Evolutionary conservation across 116 monocot genomes (phyloP), one percentile per base, ranked within the genome.

Genomic region (Posidonia oceanica): DNA sequence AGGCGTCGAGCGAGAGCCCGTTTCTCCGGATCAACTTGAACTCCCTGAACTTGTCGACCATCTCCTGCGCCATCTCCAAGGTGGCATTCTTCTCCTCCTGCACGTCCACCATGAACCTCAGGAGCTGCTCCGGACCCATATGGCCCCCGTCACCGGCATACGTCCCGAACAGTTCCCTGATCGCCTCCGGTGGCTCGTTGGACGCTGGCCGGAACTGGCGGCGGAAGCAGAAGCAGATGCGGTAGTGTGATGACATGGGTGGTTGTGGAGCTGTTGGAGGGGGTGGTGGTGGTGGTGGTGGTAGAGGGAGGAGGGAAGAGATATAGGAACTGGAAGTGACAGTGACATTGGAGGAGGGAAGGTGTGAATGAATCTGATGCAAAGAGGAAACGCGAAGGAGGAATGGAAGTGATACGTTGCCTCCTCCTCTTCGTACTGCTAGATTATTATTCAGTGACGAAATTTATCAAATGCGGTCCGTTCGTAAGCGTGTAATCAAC

Each of bases 201-300:
- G 78, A 80, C 36, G 10, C 65, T 54, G 71, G 58, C 42, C 63
- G 71, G 81, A 83, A 94, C 70, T 78, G 83, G 40, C 84, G 72
- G 52, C 67, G 82, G 78, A 82, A 90, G 80, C 83, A 87, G 17
- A 83, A 42, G 77, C 90, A 90, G 76, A 71, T 78, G 66, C 79
- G 82, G 76, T 87, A 94, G 74, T 63, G 83, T 54, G 72, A 63
- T 37, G 63, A 51, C 63, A 63, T 72, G 6, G 11, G 7, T 53
- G 36, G n/a, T 13, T 48, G 41, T 18, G 3, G 40, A 23, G 18
- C 17, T n/a, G 21, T 20, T 7, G 61, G 61, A 14, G 22, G 20
- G 15, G 44, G 44, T 18, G 41, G 15, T 4, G 21, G 8, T 18
- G 44, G 44, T 18, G 41, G 15, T 4, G 21, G 8, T 18, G 71